Percentiles rank a stretch among this genome's conserved stretches.
phyloP scores from a whole-genome alignment of 1,284 basidiomycete species.

The Sanghuangporus sanghuang region DNA sequence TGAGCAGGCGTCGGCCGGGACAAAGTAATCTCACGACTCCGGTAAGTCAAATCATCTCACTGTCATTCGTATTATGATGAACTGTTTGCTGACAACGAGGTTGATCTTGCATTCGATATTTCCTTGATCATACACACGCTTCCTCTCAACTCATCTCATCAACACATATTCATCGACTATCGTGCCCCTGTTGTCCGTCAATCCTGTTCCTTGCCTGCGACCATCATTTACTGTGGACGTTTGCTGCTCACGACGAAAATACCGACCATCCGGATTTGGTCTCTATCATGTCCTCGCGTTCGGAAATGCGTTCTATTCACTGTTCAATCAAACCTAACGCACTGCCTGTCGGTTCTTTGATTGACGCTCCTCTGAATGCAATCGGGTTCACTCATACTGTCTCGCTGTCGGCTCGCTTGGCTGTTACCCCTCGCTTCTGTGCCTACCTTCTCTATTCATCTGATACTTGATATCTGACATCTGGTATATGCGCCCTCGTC shows the following conservation, averaged over 20 bases:
- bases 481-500: neutral
- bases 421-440: neutral
- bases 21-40: conserved; percentile 97
- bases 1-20: conserved; percentile 89
- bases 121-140: neutral
- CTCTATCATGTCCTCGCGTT: neutral
- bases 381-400: neutral
- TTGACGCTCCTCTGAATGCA: conserved; percentile 7
- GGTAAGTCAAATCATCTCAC: conserved; percentile 40
- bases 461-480: neutral
- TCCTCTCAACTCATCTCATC: neutral
- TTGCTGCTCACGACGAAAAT: neutral
- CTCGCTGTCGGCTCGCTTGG: neutral
- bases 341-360: neutral
- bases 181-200: neutral
- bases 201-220: neutral
- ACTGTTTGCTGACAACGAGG: neutral
- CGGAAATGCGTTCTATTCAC: neutral
- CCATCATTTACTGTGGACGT: neutral
- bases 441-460: neutral
- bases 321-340: neutral
- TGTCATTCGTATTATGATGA: neutral
- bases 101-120: neutral
- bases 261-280: neutral
- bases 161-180: conserved; percentile 4